phyloP scores from a whole-genome alignment of 2,329 filamentous ascomycete genomes.

The Cladobotryum protrusum region DNA sequence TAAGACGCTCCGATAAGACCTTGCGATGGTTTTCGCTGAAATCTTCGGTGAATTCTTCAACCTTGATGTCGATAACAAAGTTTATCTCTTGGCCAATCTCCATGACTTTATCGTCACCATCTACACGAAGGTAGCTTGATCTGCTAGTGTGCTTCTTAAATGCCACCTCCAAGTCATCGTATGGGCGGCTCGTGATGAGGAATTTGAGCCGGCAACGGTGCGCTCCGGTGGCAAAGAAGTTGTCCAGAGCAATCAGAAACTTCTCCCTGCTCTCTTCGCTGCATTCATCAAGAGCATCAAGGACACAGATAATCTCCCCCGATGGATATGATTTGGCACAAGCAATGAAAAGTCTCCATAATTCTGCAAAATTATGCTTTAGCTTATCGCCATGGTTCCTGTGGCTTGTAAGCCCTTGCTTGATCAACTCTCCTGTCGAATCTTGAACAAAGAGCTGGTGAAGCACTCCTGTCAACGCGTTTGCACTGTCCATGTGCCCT shows the following conservation, averaged over 20 bases:
- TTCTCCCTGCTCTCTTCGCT: slow-evolving; percentile 6
- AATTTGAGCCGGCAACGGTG: slow-evolving; percentile 22
- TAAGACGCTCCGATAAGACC: slow-evolving; percentile 21
- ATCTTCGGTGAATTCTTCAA: slow-evolving; percentile 13
- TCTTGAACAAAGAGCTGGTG: slow-evolving; percentile 22
- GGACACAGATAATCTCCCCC: slow-evolving; percentile 22
- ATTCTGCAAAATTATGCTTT: slow-evolving; percentile 2
- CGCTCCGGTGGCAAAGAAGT: slow-evolving; percentile 7
- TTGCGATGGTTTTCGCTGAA: slow-evolving; percentile 15
- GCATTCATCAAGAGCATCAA: slow-evolving; percentile 31
- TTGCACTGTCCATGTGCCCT: slow-evolving; percentile 12
- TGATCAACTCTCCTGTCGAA: slow-evolving; percentile 8
- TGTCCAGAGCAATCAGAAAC: slow-evolving; percentile 13
- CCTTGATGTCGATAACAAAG: slow-evolving; percentile 21
- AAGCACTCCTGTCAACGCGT: slow-evolving; percentile 20
- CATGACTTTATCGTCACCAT: slow-evolving; percentile 21
- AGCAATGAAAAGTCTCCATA: slow-evolving; percentile 8
- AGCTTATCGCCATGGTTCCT: slow-evolving; percentile 1
- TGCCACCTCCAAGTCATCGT: slow-evolving; percentile 15
- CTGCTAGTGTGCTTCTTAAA: slow-evolving; percentile 13
- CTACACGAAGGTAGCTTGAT: slow-evolving; percentile 17
- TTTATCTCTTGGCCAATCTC: slow-evolving; percentile 27
- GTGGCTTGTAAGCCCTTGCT: background rate
- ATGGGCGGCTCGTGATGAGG: slow-evolving; percentile 27
- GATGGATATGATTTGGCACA: slow-evolving; percentile 5